Evolutionary conservation across 225 moss, liverwort and hornwort genomes (phyloP).

Genomic region (Polytrichum commune): DNA sequence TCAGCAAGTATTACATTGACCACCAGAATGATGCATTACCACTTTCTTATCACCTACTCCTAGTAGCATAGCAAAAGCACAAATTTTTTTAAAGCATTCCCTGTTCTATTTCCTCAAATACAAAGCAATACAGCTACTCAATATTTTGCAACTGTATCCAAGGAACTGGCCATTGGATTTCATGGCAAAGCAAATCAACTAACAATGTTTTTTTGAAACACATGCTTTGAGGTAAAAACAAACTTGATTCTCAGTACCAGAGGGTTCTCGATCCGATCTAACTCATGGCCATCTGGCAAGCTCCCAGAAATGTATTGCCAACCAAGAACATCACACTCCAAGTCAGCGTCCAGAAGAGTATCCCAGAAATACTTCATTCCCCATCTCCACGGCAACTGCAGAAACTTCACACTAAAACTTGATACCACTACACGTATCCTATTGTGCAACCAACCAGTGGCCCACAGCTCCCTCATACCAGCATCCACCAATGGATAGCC

Average conservation of each 20-base stretch:
- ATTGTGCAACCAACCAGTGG: conserved; percentile 97
- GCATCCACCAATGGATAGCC: conserved; percentile 98
- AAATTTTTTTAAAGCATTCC: too few species aligned
- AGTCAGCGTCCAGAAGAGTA: conserved; percentile 89
- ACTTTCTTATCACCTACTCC: too few species aligned
- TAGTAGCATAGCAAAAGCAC: too few species aligned
- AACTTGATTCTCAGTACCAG: conserved; percentile 41
- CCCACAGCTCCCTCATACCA: conserved; percentile 98
- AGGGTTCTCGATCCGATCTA: conserved; percentile 96
- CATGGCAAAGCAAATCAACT: neutral
- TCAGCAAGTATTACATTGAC: neutral
- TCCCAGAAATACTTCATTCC: conserved; percentile 99
- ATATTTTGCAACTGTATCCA: neutral
- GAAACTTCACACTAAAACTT: conserved; percentile 94
- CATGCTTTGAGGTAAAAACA: neutral
- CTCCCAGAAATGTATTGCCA: conserved; percentile 99
- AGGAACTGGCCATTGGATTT: neutral
- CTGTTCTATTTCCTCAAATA: neutral
- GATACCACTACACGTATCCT: conserved; percentile 90
- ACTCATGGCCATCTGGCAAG: conserved; percentile 93
- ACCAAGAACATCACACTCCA: conserved; percentile 96
- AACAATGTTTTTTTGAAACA: neutral
- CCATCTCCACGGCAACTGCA: conserved; percentile 99
- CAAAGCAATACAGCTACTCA: neutral
- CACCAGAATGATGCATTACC: neutral